Percentiles rank a stretch among this genome's conserved stretches.
Conservation (phyloP, 1,284 basidiomycete genomes). For the Lentinula novae-zelandiae region DNA sequence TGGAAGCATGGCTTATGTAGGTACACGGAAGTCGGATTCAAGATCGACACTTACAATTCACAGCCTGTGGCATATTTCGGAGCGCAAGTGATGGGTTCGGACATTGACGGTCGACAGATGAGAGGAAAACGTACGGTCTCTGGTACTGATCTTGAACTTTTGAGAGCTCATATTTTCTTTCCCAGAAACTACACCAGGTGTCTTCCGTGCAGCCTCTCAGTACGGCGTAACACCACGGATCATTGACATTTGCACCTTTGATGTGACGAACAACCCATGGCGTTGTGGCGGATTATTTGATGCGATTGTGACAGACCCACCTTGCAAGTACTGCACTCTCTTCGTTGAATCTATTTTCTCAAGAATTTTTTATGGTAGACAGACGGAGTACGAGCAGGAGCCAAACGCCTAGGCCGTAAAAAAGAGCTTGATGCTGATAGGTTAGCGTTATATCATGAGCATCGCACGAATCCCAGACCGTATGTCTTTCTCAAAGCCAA, state of each 20-base stretch:
- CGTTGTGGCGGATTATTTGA: constrained; percentile 88
- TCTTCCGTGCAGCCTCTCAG: constrained; percentile 79
- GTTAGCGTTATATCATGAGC: constrained; percentile 32
- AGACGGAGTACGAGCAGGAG: constrained; percentile 96
- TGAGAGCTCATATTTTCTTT: neutral
- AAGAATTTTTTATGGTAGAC: neutral
- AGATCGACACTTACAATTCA: neutral
- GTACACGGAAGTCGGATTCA: constrained; percentile 19
- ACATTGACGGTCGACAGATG: constrained; percentile 98
- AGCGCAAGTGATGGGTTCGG: constrained; percentile 84
- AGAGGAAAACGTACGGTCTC: constrained; percentile 71
- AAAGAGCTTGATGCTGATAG: constrained; percentile 42
- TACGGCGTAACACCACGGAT: constrained; percentile 80
- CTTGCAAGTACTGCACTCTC: constrained; percentile 55
- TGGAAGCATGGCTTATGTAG: constrained; percentile 90
- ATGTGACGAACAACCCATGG: constrained; percentile 88
- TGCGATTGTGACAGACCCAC: constrained; percentile 92
- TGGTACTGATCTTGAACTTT: neutral
- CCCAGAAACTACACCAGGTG: constrained; percentile 57
- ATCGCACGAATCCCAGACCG: constrained; percentile 36
- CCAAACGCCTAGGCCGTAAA: constrained; percentile 87
- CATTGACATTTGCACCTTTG: constrained; percentile 86
- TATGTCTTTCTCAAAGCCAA: constrained; percentile 17
- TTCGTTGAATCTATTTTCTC: neutral
- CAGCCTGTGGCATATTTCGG: constrained; percentile 88